Evolutionary conservation across 129 eudicot genomes (phyloP).

Genomic region (Helianthus annuus): HanXRQr2.0-SUNRISE NC_035443.2:165586453-165586952

Average conservation of each 20-base stretch:
- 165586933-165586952: no score
- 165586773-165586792: no score
- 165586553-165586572: not conserved
- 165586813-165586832: no score
- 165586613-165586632: conserved; percentile 1
- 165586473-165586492: not conserved
- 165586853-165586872: no score
- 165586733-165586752: no score
- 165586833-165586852: no score
- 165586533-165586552: not conserved
- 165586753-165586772: no score
- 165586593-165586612: not conserved
- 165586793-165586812: no score
- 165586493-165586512: not conserved
- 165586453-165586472: not conserved
- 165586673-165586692: not conserved
- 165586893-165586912: no score
- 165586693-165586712: not conserved
- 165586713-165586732: not conserved
- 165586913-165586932: no score
- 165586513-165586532: conserved; percentile 3
- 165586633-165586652: not conserved
- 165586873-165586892: no score
- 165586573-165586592: not conserved
- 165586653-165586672: not conserved